Evolutionary conservation across 345 rosid genomes (phyloP).

Genomic region (Acer yangbiense): DNA sequence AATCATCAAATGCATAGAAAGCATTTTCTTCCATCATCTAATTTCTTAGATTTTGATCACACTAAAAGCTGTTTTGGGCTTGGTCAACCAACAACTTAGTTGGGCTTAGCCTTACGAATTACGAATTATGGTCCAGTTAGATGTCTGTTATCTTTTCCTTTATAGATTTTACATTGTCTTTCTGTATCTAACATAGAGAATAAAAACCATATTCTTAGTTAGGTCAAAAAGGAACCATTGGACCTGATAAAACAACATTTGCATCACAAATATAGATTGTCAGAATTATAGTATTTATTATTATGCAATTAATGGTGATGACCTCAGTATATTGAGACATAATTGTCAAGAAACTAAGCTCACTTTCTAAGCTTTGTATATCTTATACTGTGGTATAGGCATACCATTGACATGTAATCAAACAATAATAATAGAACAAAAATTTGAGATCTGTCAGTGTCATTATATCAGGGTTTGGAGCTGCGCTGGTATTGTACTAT

Average conservation of each 20-base stretch:
- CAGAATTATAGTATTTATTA: no score
- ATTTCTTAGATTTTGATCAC: no score
- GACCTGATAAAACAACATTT: neutral
- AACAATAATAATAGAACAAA: neutral
- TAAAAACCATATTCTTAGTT: neutral
- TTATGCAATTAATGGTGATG: neutral
- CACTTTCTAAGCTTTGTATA: neutral
- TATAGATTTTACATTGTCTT: neutral
- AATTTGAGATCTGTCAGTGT: neutral
- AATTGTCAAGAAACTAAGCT: neutral
- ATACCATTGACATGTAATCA: neutral
- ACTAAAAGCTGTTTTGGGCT: no score
- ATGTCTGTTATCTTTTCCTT: neutral
- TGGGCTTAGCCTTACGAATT: no score
- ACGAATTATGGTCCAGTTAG: neutral
- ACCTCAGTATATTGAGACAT: neutral
- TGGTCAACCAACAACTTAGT: no score
- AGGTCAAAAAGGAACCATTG: neutral
- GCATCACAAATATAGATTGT: no score
- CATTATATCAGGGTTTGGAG: neutral
- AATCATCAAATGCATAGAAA: no score
- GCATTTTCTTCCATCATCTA: no score
- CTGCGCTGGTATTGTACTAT: neutral
- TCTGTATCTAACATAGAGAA: neutral
- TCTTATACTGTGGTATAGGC: neutral